These are phyloP conservation scores for Didymella arachidicola DNA, from an alignment of 2,329 filamentous ascomycete genomes.

Conservation along the genomic window DNA sequence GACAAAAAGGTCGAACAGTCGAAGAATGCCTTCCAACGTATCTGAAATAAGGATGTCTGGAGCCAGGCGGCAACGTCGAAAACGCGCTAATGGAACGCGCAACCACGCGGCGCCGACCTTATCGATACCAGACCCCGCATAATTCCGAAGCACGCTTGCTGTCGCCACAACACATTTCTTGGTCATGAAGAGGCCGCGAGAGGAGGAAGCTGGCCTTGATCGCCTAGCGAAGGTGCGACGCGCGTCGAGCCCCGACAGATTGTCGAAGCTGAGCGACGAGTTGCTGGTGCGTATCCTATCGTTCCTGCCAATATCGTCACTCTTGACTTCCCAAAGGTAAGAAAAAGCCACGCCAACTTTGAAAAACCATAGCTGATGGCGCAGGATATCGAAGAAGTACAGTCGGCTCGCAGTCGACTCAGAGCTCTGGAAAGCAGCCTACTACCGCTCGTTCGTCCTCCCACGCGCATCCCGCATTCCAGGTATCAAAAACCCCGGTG, in stretches of 20 bases:
- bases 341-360: constrained; percentile 18
- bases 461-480: constrained; percentile 80
- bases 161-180: constrained; percentile 19
- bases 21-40: not conserved
- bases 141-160: constrained; percentile 14
- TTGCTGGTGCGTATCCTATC: constrained; percentile 84
- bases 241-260: constrained; percentile 61
- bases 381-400: constrained; percentile 77
- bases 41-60: constrained; percentile 17
- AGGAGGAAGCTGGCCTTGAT: constrained; percentile 37
- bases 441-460: constrained; percentile 85
- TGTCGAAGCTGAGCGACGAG: constrained; percentile 85
- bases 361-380: constrained; percentile 10
- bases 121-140: constrained; percentile 30
- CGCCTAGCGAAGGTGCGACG: constrained; percentile 57
- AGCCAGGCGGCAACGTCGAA: constrained; percentile 18
- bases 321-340: constrained; percentile 70
- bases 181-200: constrained; percentile 50
- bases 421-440: constrained; percentile 89
- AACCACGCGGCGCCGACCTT: constrained; percentile 29
- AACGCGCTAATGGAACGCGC: constrained; percentile 33
- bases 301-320: constrained; percentile 72
- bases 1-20: not conserved
- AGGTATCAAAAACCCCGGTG: constrained; percentile 61
- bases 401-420: constrained; percentile 77